Conservation (phyloP, 768 basidiomycete genomes). For the Tylopilus subfusipes region DNA sequence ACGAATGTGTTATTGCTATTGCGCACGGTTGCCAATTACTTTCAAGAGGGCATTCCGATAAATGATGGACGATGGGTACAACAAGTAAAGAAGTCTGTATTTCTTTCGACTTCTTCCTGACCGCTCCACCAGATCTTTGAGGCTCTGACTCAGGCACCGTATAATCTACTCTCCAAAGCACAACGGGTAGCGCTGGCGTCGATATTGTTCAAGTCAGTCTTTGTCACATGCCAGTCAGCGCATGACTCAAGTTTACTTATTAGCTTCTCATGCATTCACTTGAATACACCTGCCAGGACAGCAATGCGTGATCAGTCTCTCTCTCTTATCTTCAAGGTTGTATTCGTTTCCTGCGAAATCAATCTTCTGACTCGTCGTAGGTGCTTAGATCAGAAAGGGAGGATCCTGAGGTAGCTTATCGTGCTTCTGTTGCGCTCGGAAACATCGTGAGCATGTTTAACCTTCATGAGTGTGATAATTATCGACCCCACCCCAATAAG, state of each 20-base stretch:
- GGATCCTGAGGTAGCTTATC: conserved; percentile 70
- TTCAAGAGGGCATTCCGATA: conserved; percentile 51
- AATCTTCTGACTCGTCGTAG: conserved; percentile 14
- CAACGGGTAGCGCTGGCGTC: conserved; percentile 80
- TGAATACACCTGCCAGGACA: conserved; percentile 41
- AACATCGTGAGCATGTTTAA: conserved; percentile 51
- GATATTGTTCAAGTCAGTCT: conserved; percentile 80
- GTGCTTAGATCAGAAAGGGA: conserved; percentile 39
- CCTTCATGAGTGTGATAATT: neutral
- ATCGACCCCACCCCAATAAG: conserved; percentile 32
- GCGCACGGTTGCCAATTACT: conserved; percentile 75
- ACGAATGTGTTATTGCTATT: conserved; percentile 81
- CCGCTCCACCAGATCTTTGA: conserved; percentile 51
- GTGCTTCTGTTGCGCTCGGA: conserved; percentile 68
- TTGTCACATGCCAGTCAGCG: neutral
- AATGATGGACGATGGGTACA: conserved; percentile 48
- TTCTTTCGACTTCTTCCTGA: conserved; percentile 5
- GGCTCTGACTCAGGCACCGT: conserved; percentile 47
- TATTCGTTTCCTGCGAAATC: neutral
- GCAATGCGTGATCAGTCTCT: conserved; percentile 42
- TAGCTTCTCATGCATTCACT: conserved; percentile 64
- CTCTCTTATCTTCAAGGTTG: conserved; percentile 45
- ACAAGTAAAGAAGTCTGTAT: conserved; percentile 36
- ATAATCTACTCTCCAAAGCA: conserved; percentile 56
- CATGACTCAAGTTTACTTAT: neutral